phyloP scores from a whole-genome alignment of 495 filamentous ascomycete genomes.

The Xanthoparmelia taractica region DNA sequence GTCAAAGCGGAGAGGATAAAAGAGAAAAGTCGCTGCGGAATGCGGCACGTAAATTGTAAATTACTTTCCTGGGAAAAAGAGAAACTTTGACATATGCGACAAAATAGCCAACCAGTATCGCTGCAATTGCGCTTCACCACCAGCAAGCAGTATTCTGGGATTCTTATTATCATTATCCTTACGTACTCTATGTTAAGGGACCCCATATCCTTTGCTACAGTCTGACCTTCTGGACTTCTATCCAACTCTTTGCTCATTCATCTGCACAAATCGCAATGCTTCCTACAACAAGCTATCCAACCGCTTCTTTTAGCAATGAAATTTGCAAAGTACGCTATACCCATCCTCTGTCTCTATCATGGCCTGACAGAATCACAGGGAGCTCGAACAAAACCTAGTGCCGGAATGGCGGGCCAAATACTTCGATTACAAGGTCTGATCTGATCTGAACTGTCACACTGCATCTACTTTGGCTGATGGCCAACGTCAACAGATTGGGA shows the following conservation, averaged over 20 bases:
- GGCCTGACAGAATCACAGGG: constrained; percentile 39
- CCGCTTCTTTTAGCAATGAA: constrained; percentile 40
- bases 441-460: neutral
- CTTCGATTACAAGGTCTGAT: constrained; percentile 72
- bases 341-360: constrained; percentile 10
- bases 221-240: neutral
- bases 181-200: constrained; percentile 3
- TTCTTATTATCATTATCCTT: constrained; percentile 6
- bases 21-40: constrained; percentile 1
- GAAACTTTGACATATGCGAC: constrained; percentile 15
- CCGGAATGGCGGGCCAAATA: constrained; percentile 93
- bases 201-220: neutral
- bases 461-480: neutral
- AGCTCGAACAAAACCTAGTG: constrained; percentile 78
- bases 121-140: constrained; percentile 9
- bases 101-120: neutral
- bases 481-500: constrained; percentile 48
- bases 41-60: neutral
- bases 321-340: constrained; percentile 50
- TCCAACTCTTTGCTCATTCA: neutral
- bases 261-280: constrained; percentile 19
- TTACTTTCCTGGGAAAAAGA: too few relatives aligned
- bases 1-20: constrained; percentile 13
- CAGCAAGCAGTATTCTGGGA: too few relatives aligned
- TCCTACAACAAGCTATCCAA: constrained; percentile 15